Percentiles rank a stretch among this genome's conserved stretches.
These are phyloP conservation scores for Nicotiana knightiana DNA, from an alignment of 257 asterid genomes.

Conservation along the genomic window DNA sequence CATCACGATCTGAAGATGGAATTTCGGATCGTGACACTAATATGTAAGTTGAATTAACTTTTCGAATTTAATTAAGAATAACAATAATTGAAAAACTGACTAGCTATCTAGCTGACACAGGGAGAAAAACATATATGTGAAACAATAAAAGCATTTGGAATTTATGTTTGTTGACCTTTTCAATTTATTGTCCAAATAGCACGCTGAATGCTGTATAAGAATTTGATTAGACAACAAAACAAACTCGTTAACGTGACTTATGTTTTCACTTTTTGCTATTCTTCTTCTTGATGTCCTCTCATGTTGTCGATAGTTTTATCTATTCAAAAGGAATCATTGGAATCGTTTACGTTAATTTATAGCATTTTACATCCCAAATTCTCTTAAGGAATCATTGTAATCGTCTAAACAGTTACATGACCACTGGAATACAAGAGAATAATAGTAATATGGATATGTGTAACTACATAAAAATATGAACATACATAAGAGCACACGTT, in stretches of 20 bases:
- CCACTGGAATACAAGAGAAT: too few species aligned
- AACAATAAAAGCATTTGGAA: not conserved
- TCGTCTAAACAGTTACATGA: too few species aligned
- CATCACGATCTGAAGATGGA: too few species aligned
- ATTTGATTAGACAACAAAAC: not conserved
- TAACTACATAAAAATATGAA: too few species aligned
- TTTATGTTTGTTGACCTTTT: not conserved
- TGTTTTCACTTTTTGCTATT: not conserved
- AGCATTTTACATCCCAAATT: too few species aligned
- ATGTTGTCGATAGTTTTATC: not conserved
- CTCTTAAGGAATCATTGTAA: too few species aligned
- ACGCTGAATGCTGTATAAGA: not conserved
- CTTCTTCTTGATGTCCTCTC: not conserved
- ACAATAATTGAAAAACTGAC: not conserved
- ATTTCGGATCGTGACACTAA: not conserved
- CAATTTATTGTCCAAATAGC: not conserved
- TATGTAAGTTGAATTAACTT: not conserved
- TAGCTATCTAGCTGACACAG: not conserved
- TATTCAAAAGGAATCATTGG: not conserved
- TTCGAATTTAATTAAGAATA: not conserved
- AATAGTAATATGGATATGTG: too few species aligned
- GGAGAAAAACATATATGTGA: not conserved
- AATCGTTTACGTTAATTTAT: not conserved
- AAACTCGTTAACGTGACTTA: not conserved
- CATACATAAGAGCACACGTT: too few species aligned